Conservation (phyloP, 148 eudicot species). For the Dysphania ambrosioides region DNA sequence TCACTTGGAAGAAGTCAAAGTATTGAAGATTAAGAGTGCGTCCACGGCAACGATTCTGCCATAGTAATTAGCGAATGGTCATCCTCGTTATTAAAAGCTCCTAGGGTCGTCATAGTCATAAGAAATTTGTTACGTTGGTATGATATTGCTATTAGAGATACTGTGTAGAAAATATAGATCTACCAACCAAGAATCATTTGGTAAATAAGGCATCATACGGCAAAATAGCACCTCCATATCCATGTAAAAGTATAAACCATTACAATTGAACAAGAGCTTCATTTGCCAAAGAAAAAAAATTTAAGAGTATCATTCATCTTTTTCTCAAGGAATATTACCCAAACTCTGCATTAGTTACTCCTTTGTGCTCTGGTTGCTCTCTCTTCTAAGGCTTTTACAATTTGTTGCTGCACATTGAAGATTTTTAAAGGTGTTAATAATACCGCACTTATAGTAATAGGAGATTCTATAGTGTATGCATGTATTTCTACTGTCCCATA, state of each 20-base stretch:
- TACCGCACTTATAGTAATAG: too few relatives aligned
- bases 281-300: too few relatives aligned
- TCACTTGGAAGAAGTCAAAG: too few relatives aligned
- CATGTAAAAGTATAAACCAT: not conserved
- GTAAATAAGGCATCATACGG: not conserved
- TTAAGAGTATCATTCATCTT: not conserved
- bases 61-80: too few relatives aligned
- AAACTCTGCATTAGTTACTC: not conserved
- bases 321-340: not conserved
- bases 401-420: not conserved
- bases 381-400: conserved; percentile 8
- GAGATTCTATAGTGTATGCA: too few relatives aligned
- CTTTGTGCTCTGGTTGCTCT: not conserved
- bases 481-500: not conserved
- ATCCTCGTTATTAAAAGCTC: not conserved
- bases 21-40: too few relatives aligned
- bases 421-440: not conserved
- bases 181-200: not conserved
- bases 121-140: too few relatives aligned
- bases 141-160: not conserved
- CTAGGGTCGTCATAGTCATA: too few relatives aligned
- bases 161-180: not conserved
- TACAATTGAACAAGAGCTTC: not conserved
- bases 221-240: not conserved
- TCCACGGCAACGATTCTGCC: too few relatives aligned